phyloP scores from a whole-genome alignment of 805 yeast genomes.

The Dipodascus geniculatus region DNA sequence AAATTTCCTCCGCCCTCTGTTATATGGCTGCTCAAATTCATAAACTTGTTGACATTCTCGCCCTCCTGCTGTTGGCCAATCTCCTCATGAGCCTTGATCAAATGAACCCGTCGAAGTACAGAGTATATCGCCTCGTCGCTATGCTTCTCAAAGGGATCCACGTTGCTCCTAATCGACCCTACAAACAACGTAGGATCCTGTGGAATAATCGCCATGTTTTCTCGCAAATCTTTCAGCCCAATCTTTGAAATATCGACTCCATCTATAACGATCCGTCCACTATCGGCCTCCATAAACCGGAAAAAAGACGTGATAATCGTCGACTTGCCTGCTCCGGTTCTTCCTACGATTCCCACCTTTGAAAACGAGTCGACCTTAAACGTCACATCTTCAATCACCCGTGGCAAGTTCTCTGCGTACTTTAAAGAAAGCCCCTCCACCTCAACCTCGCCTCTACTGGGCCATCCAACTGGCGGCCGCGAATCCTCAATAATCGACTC shows the following conservation, averaged over 20 bases:
- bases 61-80: slow-evolving; percentile 4
- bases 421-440: slow-evolving; percentile 69
- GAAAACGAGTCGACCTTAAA: slow-evolving; percentile 67
- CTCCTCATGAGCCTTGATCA: slow-evolving; percentile 27
- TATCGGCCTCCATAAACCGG: slow-evolving; percentile 41
- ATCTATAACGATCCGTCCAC: slow-evolving; percentile 51
- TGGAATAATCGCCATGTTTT: slow-evolving; percentile 60
- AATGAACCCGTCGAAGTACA: slow-evolving; percentile 50
- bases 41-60: slow-evolving; percentile 59
- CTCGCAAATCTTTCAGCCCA: slow-evolving; percentile 53
- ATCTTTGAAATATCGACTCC: slow-evolving; percentile 49
- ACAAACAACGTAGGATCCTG: slow-evolving; percentile 72
- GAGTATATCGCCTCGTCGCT: slow-evolving; percentile 50
- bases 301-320: slow-evolving; percentile 92
- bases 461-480: slow-evolving; percentile 73
- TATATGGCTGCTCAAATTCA: slow-evolving; percentile 41
- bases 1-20: slow-evolving; percentile 72
- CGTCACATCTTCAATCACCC: slow-evolving; percentile 76
- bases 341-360: slow-evolving; percentile 91
- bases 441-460: slow-evolving; percentile 64
- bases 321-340: slow-evolving; percentile 98
- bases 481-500: slow-evolving; percentile 47
- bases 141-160: slow-evolving; percentile 57
- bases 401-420: slow-evolving; percentile 78
- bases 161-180: slow-evolving; percentile 56